Percentiles rank a stretch among this genome's conserved stretches.
These are phyloP conservation scores for Apiospora hydei DNA, from an alignment of 2,329 filamentous ascomycete species.

Conservation along the genomic window DNA sequence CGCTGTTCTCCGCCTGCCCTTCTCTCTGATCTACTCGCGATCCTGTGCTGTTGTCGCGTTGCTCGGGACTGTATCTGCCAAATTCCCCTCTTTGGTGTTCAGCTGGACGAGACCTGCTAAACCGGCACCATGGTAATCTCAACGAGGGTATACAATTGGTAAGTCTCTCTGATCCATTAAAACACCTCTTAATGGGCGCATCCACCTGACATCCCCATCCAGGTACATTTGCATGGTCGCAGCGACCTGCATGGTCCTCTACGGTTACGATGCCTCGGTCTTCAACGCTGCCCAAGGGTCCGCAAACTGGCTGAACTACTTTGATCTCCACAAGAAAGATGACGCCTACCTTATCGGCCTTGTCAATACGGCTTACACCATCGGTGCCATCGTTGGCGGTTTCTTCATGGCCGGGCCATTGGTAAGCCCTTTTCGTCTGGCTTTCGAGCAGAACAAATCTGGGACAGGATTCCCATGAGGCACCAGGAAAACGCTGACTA, in stretches of 20 bases:
- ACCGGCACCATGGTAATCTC: constrained; percentile 44
- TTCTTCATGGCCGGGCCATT: constrained; percentile 73
- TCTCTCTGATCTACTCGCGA: not conserved
- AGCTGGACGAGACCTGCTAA: constrained; percentile 21
- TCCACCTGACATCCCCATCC: not conserved
- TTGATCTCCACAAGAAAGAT: constrained; percentile 56
- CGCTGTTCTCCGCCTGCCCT: not conserved
- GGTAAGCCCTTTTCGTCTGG: constrained; percentile 40
- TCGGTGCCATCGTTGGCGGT: constrained; percentile 73
- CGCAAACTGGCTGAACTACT: constrained; percentile 70
- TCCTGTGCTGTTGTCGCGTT: not conserved
- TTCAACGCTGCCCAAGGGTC: constrained; percentile 77
- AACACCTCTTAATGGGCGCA: not conserved
- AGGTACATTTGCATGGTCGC: constrained; percentile 75
- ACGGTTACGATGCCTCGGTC: constrained; percentile 77
- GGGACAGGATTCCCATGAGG: not conserved
- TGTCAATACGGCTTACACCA: constrained; percentile 74
- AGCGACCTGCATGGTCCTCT: constrained; percentile 77
- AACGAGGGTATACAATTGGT: constrained; percentile 56
- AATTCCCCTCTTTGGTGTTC: not conserved
- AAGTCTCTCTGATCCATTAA: constrained; percentile 25
- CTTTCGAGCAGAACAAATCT: not conserved
- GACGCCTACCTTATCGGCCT: constrained; percentile 55
- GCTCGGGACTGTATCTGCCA: not conserved
- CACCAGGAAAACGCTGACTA: not conserved